These are phyloP conservation scores for Cairneyella variabilis DNA, from an alignment of 495 filamentous ascomycete species.

Conservation along the genomic window DNA sequence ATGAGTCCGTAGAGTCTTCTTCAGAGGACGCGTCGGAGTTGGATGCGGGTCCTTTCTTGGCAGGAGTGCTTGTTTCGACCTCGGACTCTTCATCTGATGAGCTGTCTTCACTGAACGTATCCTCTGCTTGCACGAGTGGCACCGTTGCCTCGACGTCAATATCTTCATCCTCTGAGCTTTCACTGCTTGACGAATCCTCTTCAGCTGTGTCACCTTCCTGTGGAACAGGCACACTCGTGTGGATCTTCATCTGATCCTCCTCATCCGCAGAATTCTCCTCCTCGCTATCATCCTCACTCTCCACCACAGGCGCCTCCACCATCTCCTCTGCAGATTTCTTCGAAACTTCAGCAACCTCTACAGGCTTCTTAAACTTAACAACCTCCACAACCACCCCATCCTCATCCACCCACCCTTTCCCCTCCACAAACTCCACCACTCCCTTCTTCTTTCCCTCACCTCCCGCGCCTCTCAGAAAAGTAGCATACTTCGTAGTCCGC, in stretches of 20 bases:
- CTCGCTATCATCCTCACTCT: too few species aligned
- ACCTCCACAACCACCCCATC: constrained; percentile 66
- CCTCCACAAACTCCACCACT: constrained; percentile 59
- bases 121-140: constrained; percentile 9
- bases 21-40: constrained; percentile 14
- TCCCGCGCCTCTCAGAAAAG: constrained; percentile 59
- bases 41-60: not conserved
- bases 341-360: constrained; percentile 6
- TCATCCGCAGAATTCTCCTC: too few species aligned
- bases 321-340: constrained; percentile 17
- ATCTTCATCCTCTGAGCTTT: constrained; percentile 7
- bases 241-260: too few species aligned
- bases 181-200: too few species aligned
- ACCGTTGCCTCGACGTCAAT: not conserved
- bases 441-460: constrained; percentile 31
- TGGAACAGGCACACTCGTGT: too few species aligned
- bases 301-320: constrained; percentile 16
- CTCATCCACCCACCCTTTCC: constrained; percentile 84
- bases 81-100: constrained; percentile 16
- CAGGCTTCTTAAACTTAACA: constrained; percentile 30
- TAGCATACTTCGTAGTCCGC: constrained; percentile 71
- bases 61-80: not conserved
- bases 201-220: too few species aligned
- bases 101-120: constrained; percentile 16
- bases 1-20: constrained; percentile 6